Percentiles rank a stretch among this genome's conserved stretches.
phyloP scores from a whole-genome alignment of 192 early-diverging fungal genomes.

The Dimargaris xerosporica region DNA sequence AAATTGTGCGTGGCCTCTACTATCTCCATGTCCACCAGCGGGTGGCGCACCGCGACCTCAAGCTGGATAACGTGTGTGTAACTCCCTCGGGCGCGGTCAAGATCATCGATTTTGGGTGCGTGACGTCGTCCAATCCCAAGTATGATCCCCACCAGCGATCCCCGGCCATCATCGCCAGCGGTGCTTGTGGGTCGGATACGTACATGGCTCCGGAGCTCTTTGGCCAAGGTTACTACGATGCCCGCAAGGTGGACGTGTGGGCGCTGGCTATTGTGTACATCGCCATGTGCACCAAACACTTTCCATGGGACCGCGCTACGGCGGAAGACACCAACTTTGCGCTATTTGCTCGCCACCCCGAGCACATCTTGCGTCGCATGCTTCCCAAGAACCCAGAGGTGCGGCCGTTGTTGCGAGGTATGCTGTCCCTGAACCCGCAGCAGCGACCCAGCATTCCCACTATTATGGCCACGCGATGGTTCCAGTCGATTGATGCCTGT shows the following conservation, averaged over 20 bases:
- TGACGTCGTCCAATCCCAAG: constrained; percentile 28
- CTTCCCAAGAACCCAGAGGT: constrained; percentile 12
- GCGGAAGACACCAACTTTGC: constrained; percentile 43
- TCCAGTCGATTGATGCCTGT: too few species aligned
- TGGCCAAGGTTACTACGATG: constrained; percentile 51
- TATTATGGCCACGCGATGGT: too few species aligned
- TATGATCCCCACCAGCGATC: constrained; percentile 9
- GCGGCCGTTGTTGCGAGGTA: constrained; percentile 35
- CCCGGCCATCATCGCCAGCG: constrained; percentile 19
- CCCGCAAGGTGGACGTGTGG: constrained; percentile 80
- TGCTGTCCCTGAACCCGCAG: constrained; percentile 55
- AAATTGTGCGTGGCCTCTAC: constrained; percentile 53
- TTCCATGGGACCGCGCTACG: constrained; percentile 50
- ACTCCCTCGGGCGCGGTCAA: constrained; percentile 39
- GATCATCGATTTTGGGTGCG: constrained; percentile 62
- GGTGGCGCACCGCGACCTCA: constrained; percentile 55
- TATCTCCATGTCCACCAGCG: constrained; percentile 55
- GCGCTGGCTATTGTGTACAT: constrained; percentile 71
- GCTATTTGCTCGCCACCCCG: constrained; percentile 33
- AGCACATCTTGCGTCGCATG: constrained; percentile 30
- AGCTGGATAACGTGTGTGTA: constrained; percentile 53
- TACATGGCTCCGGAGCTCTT: constrained; percentile 92
- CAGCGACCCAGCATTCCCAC: constrained; percentile 61
- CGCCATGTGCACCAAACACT: constrained; percentile 51
- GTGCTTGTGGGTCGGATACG: constrained; percentile 80